phyloP scores from a whole-genome alignment of 1,284 basidiomycete species.

The Vanrija sp. region DNA sequence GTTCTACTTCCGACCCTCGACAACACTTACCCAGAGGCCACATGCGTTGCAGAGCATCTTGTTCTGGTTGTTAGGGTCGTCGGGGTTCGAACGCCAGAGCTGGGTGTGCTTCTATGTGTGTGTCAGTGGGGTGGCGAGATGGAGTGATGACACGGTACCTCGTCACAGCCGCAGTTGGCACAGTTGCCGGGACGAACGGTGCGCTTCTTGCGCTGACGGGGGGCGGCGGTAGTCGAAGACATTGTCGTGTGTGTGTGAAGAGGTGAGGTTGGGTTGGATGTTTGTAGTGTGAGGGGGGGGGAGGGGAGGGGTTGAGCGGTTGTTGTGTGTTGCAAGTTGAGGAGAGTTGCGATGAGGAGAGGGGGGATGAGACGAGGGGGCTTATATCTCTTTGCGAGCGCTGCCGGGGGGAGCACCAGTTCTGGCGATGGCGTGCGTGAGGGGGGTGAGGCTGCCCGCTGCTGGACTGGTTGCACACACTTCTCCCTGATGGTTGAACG shows the following conservation, averaged over 20 bases:
- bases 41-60: conserved; percentile 6
- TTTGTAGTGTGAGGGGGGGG: background rate
- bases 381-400: no score
- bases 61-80: background rate
- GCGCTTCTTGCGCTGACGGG: background rate
- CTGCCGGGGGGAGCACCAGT: no score
- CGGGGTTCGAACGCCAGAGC: conserved; percentile 6
- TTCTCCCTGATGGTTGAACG: no score
- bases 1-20: no score
- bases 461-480: no score
- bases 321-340: no score
- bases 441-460: no score
- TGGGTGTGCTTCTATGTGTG: conserved; percentile 1
- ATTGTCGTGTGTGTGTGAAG: background rate
- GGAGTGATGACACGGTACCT: conserved; percentile 5
- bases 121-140: background rate
- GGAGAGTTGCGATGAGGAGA: no score
- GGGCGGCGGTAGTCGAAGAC: background rate
- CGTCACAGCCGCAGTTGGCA: conserved; percentile 9
- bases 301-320: no score
- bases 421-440: no score
- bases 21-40: conserved; percentile 16
- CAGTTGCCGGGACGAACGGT: conserved; percentile 9
- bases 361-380: no score
- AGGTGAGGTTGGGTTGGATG: background rate